Conservation (phyloP, 495 filamentous ascomycete species). For the Aspergillus bertholletiae region DNA sequence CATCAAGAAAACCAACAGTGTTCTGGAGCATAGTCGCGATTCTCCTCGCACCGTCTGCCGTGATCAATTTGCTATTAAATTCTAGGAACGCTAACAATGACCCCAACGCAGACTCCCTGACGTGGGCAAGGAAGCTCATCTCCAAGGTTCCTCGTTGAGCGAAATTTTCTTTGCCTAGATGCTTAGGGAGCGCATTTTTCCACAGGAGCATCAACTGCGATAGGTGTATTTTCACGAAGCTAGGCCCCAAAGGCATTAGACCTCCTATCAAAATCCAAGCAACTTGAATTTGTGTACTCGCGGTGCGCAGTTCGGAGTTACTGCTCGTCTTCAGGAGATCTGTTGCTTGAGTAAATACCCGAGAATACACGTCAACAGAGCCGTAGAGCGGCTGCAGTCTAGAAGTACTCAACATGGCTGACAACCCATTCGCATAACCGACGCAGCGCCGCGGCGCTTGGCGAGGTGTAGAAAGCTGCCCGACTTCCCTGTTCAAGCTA, state of each 20-base stretch:
- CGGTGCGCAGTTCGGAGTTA: conserved; percentile 84
- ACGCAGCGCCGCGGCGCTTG: conserved; percentile 82
- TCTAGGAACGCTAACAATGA: conserved; percentile 89
- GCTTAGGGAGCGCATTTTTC: conserved; percentile 95
- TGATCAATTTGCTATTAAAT: conserved; percentile 89
- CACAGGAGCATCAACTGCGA: conserved; percentile 93
- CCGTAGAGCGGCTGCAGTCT: conserved; percentile 86
- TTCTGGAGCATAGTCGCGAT: conserved; percentile 95
- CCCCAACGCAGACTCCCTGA: conserved; percentile 90
- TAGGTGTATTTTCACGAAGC: conserved; percentile 98
- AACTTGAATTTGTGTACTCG: conserved; percentile 92
- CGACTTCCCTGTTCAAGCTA: conserved; percentile 82
- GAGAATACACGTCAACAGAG: conserved; percentile 90
- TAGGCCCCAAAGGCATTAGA: conserved; percentile 92
- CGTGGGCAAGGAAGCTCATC: conserved; percentile 88
- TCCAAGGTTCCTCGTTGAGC: conserved; percentile 78
- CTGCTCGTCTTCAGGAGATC: conserved; percentile 90
- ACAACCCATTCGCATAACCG: conserved; percentile 90
- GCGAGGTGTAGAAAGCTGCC: conserved; percentile 67
- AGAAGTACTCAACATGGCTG: conserved; percentile 86
- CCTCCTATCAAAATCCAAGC: conserved; percentile 97
- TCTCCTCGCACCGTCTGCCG: conserved; percentile 89
- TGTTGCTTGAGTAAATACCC: conserved; percentile 86
- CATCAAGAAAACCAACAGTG: conserved; percentile 81
- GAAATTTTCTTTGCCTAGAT: conserved; percentile 85